A percentile compares a stretch with the other conserved stretches of the same genome.
Evolutionary conservation across 805 yeast species (phyloP).

Genomic region (Candida dajiaensis): DNA sequence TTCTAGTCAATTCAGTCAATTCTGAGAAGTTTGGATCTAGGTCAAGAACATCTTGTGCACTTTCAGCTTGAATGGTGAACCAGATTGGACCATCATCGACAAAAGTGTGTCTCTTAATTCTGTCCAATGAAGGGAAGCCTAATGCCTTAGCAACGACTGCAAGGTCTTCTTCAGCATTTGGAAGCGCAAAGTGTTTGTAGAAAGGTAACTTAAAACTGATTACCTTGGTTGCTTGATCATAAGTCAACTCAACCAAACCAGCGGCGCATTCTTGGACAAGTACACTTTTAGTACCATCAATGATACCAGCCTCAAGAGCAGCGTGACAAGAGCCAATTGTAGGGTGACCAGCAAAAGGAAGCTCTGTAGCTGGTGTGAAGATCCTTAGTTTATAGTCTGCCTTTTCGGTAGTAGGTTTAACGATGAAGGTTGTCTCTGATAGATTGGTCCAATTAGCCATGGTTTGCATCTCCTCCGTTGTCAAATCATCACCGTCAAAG

Average conservation of each 20-base stretch:
- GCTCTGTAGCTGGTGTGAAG: slow-evolving; percentile 39
- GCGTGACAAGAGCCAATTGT: slow-evolving; percentile 49
- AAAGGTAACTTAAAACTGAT: slow-evolving; percentile 27
- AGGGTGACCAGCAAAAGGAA: slow-evolving; percentile 65
- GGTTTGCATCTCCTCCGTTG: slow-evolving; percentile 35
- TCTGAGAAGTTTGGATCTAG: slow-evolving; percentile 27
- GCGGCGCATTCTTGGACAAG: slow-evolving; percentile 40
- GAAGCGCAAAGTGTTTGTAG: slow-evolving; percentile 11
- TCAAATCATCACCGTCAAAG: slow-evolving; percentile 33
- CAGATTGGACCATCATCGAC: slow-evolving; percentile 43
- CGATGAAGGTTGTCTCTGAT: slow-evolving; percentile 51
- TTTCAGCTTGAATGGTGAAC: slow-evolving; percentile 31
- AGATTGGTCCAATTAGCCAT: slow-evolving; percentile 57
- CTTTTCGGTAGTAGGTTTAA: slow-evolving; percentile 30
- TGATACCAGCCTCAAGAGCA: slow-evolving; percentile 32
- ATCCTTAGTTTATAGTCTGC: slow-evolving; percentile 47
- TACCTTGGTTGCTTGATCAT: slow-evolving; percentile 14
- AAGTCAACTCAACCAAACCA: slow-evolving; percentile 34
- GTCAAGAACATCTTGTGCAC: slow-evolving; percentile 28
- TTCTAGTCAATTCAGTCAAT: slow-evolving; percentile 17
- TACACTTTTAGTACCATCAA: slow-evolving; percentile 22
- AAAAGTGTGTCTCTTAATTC: slow-evolving; percentile 21
- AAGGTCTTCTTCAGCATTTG: slow-evolving; percentile 5
- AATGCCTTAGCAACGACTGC: slow-evolving; percentile 12
- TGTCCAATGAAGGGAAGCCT: slow-evolving; percentile 3